Evolutionary conservation across 1,284 basidiomycete species (phyloP).

Genomic region (Leccinum pachyderme): DNA sequence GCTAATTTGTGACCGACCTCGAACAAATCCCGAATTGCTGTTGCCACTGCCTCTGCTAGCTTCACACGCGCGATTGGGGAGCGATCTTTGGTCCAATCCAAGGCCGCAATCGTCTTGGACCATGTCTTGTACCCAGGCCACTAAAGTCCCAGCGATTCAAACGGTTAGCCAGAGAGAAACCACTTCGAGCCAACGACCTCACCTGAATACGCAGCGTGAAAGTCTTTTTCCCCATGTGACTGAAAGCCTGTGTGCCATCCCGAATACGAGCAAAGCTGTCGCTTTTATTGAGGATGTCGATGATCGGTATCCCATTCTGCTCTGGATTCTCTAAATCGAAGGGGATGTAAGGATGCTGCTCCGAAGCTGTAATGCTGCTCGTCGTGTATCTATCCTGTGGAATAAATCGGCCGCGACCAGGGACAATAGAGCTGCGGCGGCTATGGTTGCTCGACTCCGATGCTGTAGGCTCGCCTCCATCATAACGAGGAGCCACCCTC

Average conservation of each 20-base stretch:
- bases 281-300: constrained; percentile 20
- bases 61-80: constrained; percentile 36
- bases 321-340: constrained; percentile 22
- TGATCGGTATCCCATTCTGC: constrained; percentile 22
- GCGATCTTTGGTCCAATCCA: constrained; percentile 31
- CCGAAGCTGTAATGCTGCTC: constrained; percentile 9
- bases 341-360: constrained; percentile 9
- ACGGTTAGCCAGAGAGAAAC: not conserved
- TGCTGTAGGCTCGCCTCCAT: constrained; percentile 2
- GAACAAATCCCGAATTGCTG: constrained; percentile 39
- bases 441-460: constrained; percentile 6
- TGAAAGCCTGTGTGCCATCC: constrained; percentile 14
- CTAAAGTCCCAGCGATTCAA: constrained; percentile 8
- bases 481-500: constrained; percentile 18
- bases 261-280: constrained; percentile 13
- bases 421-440: constrained; percentile 1
- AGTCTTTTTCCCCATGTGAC: constrained; percentile 25
- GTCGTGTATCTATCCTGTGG: constrained; percentile 25
- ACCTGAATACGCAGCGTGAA: constrained; percentile 32
- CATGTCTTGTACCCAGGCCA: constrained; percentile 34
- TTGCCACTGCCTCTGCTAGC: constrained; percentile 41
- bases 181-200: not conserved
- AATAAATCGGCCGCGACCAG: constrained; percentile 20
- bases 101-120: constrained; percentile 29
- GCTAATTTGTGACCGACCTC: constrained; percentile 21